phyloP scores from a whole-genome alignment of 2,329 filamentous ascomycete genomes.

The Pseudodiploospora longispora region DNA sequence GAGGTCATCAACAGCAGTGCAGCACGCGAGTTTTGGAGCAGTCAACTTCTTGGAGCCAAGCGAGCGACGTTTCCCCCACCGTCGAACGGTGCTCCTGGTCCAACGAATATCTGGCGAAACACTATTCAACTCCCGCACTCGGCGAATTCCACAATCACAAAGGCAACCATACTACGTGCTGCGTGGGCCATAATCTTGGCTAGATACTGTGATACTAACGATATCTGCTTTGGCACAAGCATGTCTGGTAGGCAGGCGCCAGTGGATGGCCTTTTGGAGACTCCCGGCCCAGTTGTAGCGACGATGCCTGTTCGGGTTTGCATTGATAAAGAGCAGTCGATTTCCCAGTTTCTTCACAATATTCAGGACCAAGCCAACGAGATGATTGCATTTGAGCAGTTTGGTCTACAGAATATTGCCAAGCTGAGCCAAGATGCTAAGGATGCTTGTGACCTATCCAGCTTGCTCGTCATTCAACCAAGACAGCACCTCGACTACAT shows the following conservation, averaged over 20 bases:
- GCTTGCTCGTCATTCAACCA: slow-evolving; percentile 9
- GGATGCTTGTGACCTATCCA: slow-evolving; percentile 5
- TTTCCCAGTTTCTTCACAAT: slow-evolving; percentile 6
- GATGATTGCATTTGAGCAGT: slow-evolving; percentile 17
- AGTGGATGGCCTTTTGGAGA: not conserved
- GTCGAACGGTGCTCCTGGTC: too few species aligned
- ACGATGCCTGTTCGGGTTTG: slow-evolving; percentile 10
- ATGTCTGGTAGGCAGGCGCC: slow-evolving; percentile 3
- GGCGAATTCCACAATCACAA: not conserved
- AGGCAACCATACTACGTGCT: slow-evolving; percentile 3
- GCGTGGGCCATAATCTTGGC: slow-evolving; percentile 2
- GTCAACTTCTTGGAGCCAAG: slow-evolving; percentile 8
- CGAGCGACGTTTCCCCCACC: slow-evolving; percentile 3
- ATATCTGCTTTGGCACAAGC: slow-evolving; percentile 5
- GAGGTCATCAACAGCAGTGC: not conserved
- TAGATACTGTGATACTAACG: slow-evolving; percentile 2
- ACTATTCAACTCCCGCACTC: not conserved
- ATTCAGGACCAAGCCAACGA: slow-evolving; percentile 16
- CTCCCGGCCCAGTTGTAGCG: slow-evolving; percentile 9
- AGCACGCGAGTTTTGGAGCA: slow-evolving; percentile 7
- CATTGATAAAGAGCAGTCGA: slow-evolving; percentile 4
- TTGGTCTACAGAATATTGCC: slow-evolving; percentile 21
- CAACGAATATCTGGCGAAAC: too few species aligned
- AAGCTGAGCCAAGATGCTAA: slow-evolving; percentile 8
- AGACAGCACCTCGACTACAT: not conserved